Evolutionary conservation across 176 grass and related monocot genomes (phyloP), one percentile per base, ranked within the genome.

Genomic region (Tuctoria greenei): DNA sequence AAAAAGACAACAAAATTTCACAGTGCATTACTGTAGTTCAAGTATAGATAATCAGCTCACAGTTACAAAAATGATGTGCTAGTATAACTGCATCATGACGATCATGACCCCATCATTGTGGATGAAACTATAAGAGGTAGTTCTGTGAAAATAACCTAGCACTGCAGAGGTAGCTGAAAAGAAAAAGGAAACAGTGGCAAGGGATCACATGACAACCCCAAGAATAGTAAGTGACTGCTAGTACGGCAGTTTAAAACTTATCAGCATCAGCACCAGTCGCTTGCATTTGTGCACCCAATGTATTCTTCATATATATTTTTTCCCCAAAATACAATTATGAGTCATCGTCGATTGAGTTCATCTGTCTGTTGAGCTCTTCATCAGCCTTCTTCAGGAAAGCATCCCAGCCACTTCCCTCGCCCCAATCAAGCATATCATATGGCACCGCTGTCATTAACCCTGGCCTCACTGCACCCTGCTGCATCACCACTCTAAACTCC

Each of bases 401-500:
- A 73, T 98, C 91, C 95, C 95, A 98, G 27, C 94, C 95, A 51
- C 95, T 98, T 6, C 91, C 89, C 42, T 98, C 82, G 3, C 86
- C 89, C 76, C 81, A 94, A 88, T 94, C 87, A 73, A 98, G 84
- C 85, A 94, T 94, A 81, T 98, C 95, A 81, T 88, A 94, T 0
- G 95, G 91, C 52, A 94, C 76, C 1, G 95, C 88, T n/a, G 95
- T 98, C 85, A 90, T 94, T 54, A 98, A 76, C 51, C 95, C 91
- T 36, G 95, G 95, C 60, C 89, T 90, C 69, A 98, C 89, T 15
- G 89, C 91, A 39, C 84, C 83, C 46, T 86, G 87, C 44, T 80
- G 84, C 79, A 94, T 88, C 69, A 98, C 86, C 69, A 94, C 47
- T 79, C 86, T 68, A n/a, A 86, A 85, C 60, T 90, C 89, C 52